A percentile compares a stretch with the other conserved stretches of the same genome.
Evolutionary conservation across 768 basidiomycete genomes (phyloP).

Genomic region (Nidularia pulvinata): DNA sequence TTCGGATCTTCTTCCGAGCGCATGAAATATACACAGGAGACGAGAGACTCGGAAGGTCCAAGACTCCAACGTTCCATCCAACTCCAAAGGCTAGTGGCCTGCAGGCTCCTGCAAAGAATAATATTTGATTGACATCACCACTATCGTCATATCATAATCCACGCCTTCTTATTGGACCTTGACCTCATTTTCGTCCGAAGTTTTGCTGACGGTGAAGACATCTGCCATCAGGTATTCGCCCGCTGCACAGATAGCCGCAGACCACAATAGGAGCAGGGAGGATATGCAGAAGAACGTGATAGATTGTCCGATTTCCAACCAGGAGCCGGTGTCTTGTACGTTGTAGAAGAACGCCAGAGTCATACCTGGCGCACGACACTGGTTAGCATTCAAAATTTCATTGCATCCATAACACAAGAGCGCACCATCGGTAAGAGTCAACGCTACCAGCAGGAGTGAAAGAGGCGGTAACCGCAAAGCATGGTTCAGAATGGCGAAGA

Average conservation of each 20-base stretch:
- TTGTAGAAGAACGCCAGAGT: constrained; percentile 83
- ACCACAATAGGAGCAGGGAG: constrained; percentile 77
- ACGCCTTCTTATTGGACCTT: too few species aligned
- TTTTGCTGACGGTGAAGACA: constrained; percentile 5
- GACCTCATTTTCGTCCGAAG: too few species aligned
- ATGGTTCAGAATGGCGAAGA: constrained; percentile 69
- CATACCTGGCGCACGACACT: constrained; percentile 51
- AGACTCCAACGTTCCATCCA: too few species aligned
- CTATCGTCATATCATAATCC: too few species aligned
- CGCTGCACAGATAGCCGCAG: constrained; percentile 69
- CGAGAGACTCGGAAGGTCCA: too few species aligned
- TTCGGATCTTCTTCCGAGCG: too few species aligned
- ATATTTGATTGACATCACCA: too few species aligned
- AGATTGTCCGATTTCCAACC: constrained; percentile 89
- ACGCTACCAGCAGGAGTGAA: constrained; percentile 76
- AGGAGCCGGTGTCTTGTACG: constrained; percentile 83
- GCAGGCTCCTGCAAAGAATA: too few species aligned
- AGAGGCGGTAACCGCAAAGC: constrained; percentile 73
- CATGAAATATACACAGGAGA: too few species aligned
- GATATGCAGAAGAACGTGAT: constrained; percentile 89
- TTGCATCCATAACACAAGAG: constrained; percentile 3
- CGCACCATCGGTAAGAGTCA: constrained; percentile 72
- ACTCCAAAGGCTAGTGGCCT: too few species aligned
- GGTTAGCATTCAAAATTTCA: neutral
- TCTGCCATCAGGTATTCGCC: constrained; percentile 76